Evolutionary conservation across 495 filamentous ascomycete genomes (phyloP).

Genomic region (Tuber indicum): DNA sequence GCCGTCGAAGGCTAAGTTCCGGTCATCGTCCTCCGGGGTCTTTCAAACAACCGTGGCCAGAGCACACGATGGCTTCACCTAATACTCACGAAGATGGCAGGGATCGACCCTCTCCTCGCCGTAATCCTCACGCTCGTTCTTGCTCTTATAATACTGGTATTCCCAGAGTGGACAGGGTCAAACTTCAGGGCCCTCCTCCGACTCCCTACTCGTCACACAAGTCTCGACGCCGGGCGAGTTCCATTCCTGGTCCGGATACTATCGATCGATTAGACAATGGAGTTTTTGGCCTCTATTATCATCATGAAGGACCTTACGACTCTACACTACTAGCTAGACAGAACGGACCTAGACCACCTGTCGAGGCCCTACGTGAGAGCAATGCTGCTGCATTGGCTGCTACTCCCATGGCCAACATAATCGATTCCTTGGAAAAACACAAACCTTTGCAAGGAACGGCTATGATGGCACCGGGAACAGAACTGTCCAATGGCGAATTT

Average conservation of each 20-base stretch:
- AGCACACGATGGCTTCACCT: neutral
- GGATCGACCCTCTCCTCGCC: conserved; percentile 8
- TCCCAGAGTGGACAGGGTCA: conserved; percentile 18
- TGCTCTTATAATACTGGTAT: conserved; percentile 13
- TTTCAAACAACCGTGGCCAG: conserved; percentile 14
- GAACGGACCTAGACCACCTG: conserved; percentile 55
- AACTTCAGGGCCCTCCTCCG: conserved; percentile 17
- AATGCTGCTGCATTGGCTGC: conserved; percentile 75
- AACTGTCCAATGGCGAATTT: conserved; percentile 58
- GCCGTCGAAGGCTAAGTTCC: conserved; percentile 10
- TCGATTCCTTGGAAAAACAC: conserved; percentile 66
- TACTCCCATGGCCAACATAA: conserved; percentile 71
- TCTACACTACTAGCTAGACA: conserved; percentile 65
- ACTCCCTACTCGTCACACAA: conserved; percentile 45
- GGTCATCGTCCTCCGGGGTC: conserved; percentile 15
- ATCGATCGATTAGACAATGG: conserved; percentile 72
- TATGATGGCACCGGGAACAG: conserved; percentile 62
- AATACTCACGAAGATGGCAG: conserved; percentile 4
- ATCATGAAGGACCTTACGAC: conserved; percentile 91
- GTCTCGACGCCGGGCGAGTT: conserved; percentile 38
- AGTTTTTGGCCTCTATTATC: conserved; percentile 57
- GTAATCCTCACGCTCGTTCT: conserved; percentile 6
- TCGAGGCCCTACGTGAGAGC: conserved; percentile 67
- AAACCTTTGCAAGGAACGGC: conserved; percentile 82
- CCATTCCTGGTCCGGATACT: conserved; percentile 61